These are phyloP conservation scores for Daldinia caldariorum DNA, from an alignment of 495 filamentous ascomycete genomes.

Conservation along the genomic window DNA sequence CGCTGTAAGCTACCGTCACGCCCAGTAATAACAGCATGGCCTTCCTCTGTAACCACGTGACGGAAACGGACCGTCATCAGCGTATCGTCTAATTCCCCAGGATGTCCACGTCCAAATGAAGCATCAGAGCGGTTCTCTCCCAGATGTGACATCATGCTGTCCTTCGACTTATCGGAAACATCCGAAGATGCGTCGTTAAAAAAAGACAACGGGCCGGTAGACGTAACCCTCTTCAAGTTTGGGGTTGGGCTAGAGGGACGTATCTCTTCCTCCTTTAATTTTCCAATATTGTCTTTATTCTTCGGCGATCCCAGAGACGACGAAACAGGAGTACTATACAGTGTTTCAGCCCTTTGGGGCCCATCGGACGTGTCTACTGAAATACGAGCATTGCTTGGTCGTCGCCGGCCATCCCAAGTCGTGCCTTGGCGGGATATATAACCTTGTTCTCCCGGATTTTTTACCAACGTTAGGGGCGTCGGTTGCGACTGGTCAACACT, in stretches of 20 bases:
- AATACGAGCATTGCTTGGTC: conserved; percentile 23
- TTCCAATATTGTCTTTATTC: conserved; percentile 1
- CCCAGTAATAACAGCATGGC: conserved; percentile 88
- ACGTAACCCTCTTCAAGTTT: conserved; percentile 40
- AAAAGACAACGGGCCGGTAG: conserved; percentile 39
- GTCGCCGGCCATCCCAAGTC: conserved; percentile 43
- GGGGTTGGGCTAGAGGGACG: conserved; percentile 45
- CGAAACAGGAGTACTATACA: conserved; percentile 16
- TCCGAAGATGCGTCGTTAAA: conserved; percentile 52
- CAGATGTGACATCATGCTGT: conserved; percentile 1
- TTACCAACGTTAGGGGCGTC: conserved; percentile 39
- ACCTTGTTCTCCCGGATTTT: conserved; percentile 50
- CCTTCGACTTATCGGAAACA: conserved; percentile 37
- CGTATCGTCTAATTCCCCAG: conserved; percentile 48
- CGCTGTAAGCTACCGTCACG: conserved; percentile 74
- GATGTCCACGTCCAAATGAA: conserved; percentile 37
- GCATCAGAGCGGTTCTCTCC: conserved; percentile 20
- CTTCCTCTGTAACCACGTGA: conserved; percentile 79
- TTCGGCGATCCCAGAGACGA: conserved; percentile 14
- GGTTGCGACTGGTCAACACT: conserved; percentile 68
- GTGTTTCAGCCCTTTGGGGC: conserved; percentile 10
- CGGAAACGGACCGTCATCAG: conserved; percentile 77
- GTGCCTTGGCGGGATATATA: conserved; percentile 36
- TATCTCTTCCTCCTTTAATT: conserved; percentile 36
- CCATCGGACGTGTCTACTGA: conserved; percentile 19